phyloP scores from a whole-genome alignment of 768 basidiomycete genomes.

The Candolleomyces efflorescens region DNA sequence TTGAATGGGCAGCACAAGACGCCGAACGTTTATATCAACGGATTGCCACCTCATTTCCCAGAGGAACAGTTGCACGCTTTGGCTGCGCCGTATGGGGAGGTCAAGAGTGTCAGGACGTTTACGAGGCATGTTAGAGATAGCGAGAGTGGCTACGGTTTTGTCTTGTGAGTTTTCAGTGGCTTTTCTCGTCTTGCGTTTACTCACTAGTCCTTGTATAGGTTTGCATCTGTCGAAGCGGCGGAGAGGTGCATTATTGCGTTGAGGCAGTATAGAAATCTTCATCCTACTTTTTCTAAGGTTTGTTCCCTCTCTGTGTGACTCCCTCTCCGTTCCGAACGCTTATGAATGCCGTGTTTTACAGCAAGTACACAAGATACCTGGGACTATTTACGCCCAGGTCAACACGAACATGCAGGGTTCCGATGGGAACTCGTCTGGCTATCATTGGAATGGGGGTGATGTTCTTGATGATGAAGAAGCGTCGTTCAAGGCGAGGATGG shows the following conservation, averaged over 20 bases:
- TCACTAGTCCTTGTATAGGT: conserved; percentile 37
- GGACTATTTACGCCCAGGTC: conserved; percentile 55
- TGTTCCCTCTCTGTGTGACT: conserved; percentile 6
- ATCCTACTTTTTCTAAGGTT: conserved; percentile 87
- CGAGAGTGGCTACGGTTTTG: conserved; percentile 72
- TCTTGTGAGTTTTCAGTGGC: conserved; percentile 47
- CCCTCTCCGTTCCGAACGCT: conserved; percentile 4
- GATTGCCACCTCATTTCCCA: conserved; percentile 77
- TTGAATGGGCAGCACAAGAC: conserved; percentile 31
- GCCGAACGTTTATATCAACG: conserved; percentile 87
- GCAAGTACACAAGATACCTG: conserved; percentile 80
- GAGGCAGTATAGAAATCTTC: conserved; percentile 69
- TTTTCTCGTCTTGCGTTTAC: background rate
- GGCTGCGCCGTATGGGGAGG: conserved; percentile 64
- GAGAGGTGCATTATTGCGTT: conserved; percentile 71
- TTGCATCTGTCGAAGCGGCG: conserved; percentile 61
- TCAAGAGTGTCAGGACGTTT: conserved; percentile 79
- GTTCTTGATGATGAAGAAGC: conserved; percentile 23
- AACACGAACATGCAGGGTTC: conserved; percentile 11
- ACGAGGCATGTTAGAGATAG: conserved; percentile 78
- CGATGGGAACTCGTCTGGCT: conserved; percentile 7
- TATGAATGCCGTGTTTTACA: conserved; percentile 15
- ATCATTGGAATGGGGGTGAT: conserved; percentile 16
- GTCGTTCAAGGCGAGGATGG: conserved; percentile 78
- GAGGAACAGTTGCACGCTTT: conserved; percentile 77